A percentile compares a stretch with the other conserved stretches of the same genome.
These are phyloP conservation scores for Pachyrhizus erosus DNA, from an alignment of 306 rosid genomes.

Conservation along the genomic window DNA sequence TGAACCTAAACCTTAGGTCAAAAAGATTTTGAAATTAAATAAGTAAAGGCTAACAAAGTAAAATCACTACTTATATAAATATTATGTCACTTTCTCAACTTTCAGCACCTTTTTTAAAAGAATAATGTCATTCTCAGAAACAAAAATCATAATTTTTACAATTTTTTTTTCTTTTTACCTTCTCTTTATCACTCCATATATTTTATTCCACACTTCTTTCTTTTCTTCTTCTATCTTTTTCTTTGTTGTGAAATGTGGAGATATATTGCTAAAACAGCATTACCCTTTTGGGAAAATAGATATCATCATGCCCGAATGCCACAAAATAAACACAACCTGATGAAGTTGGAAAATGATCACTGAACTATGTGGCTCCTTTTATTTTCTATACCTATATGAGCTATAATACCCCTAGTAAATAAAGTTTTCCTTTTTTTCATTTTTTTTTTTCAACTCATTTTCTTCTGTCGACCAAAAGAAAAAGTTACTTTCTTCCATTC, in stretches of 20 bases:
- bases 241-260: background rate
- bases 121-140: background rate
- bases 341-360: background rate
- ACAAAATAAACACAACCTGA: background rate
- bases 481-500: background rate
- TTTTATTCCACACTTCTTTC: background rate
- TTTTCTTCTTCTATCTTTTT: background rate
- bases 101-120: background rate
- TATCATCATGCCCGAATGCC: background rate
- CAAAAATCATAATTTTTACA: background rate
- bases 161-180: background rate
- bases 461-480: background rate
- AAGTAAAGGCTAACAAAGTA: background rate
- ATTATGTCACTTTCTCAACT: background rate
- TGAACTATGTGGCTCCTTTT: background rate
- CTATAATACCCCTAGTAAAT: background rate
- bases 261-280: background rate
- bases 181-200: background rate
- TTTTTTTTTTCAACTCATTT: background rate
- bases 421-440: background rate
- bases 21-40: conserved; percentile 1
- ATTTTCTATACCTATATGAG: background rate
- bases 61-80: background rate
- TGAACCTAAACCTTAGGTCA: background rate
- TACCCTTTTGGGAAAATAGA: background rate